Base-by-base conservation (phyloP, 352 stramenopile genomes). In the Pythium grandisporangium region DNA sequence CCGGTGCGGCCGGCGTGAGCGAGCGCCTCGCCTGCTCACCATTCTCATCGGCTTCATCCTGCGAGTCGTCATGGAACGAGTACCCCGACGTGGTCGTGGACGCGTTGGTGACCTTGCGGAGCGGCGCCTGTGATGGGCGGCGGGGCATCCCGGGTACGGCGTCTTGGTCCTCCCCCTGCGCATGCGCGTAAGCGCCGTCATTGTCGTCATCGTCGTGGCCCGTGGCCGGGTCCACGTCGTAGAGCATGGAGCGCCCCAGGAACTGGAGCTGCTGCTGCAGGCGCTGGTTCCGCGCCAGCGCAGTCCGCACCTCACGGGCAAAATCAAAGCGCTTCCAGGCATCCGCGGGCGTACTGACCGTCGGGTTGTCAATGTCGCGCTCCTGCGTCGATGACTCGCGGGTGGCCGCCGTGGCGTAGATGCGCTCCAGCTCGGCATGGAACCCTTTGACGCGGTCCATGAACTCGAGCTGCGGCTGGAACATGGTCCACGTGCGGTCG, bases 361-460 rank as follows among this genome's bases (percentile, higher is more conserved):
- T 42, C 12, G 49, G 45, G 8, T 24, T 42, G 3, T 25, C 44
- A 4, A 33, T 44, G 34, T 54, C 13, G 38, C 39, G 42, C 43
- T 58, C 30, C 37, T 60, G n/a, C 30, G 45, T 35, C 38, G 40
- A 11, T 1, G 10, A 17, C 3, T 6, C 16, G 12, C 13, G 20
- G 2, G 22, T 19, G 17, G 35, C 30, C 17, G 34, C 54, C 5
- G 62, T 53, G 3, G 44, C 54, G 20, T 58, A 42, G 11, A 59
- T 58, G 17, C 48, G 45, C 11, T 59, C 61, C 0, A 80, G 42
- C 13, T 83, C 70, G 6, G 45, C 40, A 41, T 84, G 70, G 35
- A 84, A 76, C 30, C 64, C 60, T 53, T 84, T 87, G 10, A 84
- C 70, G 37, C 70, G 70, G 33, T 81, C 70, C 57, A 87, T 79